Conservation (phyloP, 345 rosid genomes). For the Gossypium anomalum region DNA sequence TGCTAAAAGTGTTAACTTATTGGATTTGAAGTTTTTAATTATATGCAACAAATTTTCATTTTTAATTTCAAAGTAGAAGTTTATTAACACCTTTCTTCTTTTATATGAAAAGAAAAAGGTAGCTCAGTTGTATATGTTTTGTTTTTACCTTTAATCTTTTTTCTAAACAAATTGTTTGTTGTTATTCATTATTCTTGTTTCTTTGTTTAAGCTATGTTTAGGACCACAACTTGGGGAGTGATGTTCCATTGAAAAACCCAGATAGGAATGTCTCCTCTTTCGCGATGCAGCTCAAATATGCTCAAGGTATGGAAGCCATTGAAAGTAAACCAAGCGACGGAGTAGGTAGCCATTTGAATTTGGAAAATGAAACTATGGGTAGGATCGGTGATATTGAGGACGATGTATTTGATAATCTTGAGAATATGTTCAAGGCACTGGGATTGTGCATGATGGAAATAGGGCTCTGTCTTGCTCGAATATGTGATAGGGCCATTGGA, state of each 20-base stretch:
- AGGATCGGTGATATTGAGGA: slow-evolving; percentile 20
- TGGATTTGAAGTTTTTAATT: not conserved
- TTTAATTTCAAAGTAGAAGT: not conserved
- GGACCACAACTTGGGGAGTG: slow-evolving; percentile 80
- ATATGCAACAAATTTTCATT: not conserved
- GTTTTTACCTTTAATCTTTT: not conserved
- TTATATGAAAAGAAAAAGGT: not conserved
- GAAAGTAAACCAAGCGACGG: slow-evolving; percentile 9
- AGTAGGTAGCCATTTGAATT: slow-evolving; percentile 9
- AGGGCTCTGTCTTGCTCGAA: slow-evolving; percentile 59
- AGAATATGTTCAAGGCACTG: slow-evolving; percentile 48
- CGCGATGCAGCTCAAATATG: slow-evolving; percentile 61
- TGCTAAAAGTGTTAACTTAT: not conserved
- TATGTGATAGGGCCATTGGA: slow-evolving; percentile 72
- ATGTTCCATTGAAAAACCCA: slow-evolving; percentile 77
- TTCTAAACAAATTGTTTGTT: not conserved
- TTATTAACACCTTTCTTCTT: not conserved
- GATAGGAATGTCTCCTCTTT: slow-evolving; percentile 73
- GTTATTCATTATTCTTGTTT: slow-evolving; percentile 8
- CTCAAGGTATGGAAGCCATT: slow-evolving; percentile 29
- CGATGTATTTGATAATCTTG: slow-evolving; percentile 47
- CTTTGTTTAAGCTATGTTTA: slow-evolving; percentile 23
- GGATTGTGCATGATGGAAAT: slow-evolving; percentile 78
- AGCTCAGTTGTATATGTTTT: not conserved
- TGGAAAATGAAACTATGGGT: slow-evolving; percentile 13